phyloP scores from a whole-genome alignment of 176 grass and related monocot species.

The Carex scoparia region DNA sequence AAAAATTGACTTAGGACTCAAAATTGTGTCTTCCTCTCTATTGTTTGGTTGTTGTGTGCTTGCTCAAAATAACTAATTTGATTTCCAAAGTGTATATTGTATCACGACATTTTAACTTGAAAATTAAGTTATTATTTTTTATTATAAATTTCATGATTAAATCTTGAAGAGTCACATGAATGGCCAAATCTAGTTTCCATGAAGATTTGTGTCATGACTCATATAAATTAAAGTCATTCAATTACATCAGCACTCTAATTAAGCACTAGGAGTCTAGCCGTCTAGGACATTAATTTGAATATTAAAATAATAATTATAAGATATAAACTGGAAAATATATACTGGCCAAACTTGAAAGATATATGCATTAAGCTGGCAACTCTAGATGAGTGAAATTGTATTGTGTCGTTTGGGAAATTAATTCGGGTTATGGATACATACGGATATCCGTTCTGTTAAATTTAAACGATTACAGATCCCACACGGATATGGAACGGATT shows the following conservation, averaged over 20 bases:
- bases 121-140: background rate
- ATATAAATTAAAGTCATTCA: background rate
- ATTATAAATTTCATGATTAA: background rate
- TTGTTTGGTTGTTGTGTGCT: too few species aligned
- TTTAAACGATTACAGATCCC: too few species aligned
- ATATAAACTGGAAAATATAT: background rate
- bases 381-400: background rate
- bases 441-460: too few species aligned
- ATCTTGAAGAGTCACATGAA: background rate
- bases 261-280: background rate
- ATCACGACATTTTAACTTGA: background rate
- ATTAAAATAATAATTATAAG: background rate
- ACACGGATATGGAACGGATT: too few species aligned
- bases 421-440: too few species aligned
- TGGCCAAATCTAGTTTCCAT: too few species aligned
- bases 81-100: background rate
- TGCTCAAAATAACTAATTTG: background rate
- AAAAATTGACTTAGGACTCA: too few species aligned
- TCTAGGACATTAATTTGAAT: too few species aligned
- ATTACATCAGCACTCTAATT: background rate
- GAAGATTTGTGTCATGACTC: background rate
- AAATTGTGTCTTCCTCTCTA: too few species aligned
- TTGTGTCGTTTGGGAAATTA: background rate
- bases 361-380: background rate
- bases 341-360: background rate